Conservation (phyloP, 441 rosid genomes). For the Metrosideros polymorpha region DNA sequence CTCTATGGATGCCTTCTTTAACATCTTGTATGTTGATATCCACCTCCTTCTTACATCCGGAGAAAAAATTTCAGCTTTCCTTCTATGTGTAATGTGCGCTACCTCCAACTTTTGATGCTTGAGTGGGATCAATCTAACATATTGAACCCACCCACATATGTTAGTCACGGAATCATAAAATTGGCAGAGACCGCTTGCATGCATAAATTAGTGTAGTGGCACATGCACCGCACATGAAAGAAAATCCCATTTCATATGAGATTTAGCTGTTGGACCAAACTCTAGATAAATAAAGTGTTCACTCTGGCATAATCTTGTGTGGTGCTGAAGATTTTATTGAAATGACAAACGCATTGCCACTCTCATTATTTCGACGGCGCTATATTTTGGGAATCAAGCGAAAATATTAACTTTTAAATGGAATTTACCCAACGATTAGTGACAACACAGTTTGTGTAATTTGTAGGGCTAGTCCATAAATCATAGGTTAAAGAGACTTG, state of each 20-base stretch:
- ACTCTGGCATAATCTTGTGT: fast-evolving
- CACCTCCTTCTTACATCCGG: not conserved
- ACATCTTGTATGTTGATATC: not conserved
- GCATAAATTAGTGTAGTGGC: not conserved
- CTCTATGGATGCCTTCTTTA: not conserved
- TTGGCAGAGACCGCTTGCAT: no score
- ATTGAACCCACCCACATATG: not conserved
- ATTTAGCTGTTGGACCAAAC: not conserved
- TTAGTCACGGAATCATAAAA: not conserved
- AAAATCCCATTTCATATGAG: not conserved
- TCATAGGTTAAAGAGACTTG: not conserved
- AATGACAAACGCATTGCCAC: not conserved
- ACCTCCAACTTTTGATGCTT: not conserved
- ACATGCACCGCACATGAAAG: not conserved
- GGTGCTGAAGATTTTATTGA: not conserved
- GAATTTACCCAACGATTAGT: not conserved
- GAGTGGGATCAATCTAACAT: not conserved
- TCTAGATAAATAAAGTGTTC: not conserved
- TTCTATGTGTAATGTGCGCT: not conserved
- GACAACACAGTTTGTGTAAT: not conserved
- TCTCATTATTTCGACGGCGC: not conserved
- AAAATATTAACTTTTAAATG: not conserved
- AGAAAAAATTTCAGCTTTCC: not conserved
- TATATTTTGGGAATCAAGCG: not conserved
- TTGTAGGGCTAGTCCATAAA: not conserved